Evolutionary conservation across 345 rosid species (phyloP).

Genomic region (Sisymbrium altissimum): DNA sequence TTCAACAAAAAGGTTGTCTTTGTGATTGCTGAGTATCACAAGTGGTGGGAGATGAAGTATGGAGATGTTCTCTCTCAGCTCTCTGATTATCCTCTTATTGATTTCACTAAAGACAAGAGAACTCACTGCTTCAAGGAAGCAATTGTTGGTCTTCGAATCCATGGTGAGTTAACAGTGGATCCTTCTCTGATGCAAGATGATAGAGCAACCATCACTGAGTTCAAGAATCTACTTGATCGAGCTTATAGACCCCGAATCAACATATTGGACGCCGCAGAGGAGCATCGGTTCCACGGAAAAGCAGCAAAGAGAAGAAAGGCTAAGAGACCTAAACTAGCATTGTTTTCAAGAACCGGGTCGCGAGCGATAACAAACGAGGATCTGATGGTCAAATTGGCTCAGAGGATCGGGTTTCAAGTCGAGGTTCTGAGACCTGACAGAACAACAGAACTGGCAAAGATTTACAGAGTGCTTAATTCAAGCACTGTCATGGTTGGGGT

Average conservation of each 20-base stretch:
- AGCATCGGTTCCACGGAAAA: conserved; percentile 16
- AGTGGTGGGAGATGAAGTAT: conserved; percentile 83
- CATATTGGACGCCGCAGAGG: conserved; percentile 39
- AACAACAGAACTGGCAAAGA: conserved; percentile 67
- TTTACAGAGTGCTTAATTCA: conserved; percentile 56
- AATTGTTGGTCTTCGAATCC: conserved; percentile 68
- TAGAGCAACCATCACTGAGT: conserved; percentile 44
- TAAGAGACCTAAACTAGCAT: conserved; percentile 56
- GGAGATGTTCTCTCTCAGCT: conserved; percentile 56
- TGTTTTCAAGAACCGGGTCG: conserved; percentile 64
- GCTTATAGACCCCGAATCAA: conserved; percentile 59
- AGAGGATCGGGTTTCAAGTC: conserved; percentile 62
- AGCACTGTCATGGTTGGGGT: conserved; percentile 80
- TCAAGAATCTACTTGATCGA: conserved; percentile 51
- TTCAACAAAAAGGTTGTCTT: conserved; percentile 66
- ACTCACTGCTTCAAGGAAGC: conserved; percentile 83
- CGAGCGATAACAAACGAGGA: conserved; percentile 64
- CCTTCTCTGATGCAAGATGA: conserved; percentile 45
- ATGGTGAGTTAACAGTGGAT: conserved; percentile 65
- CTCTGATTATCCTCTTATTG: conserved; percentile 54
- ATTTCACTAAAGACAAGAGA: conserved; percentile 61
- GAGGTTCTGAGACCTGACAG: conserved; percentile 53
- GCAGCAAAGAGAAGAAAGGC: not conserved
- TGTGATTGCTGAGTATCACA: conserved; percentile 72
- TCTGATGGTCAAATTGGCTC: conserved; percentile 53